Conservation (phyloP, 106 monocot genomes). For the Dendrobium chrysotoxum region DNA sequence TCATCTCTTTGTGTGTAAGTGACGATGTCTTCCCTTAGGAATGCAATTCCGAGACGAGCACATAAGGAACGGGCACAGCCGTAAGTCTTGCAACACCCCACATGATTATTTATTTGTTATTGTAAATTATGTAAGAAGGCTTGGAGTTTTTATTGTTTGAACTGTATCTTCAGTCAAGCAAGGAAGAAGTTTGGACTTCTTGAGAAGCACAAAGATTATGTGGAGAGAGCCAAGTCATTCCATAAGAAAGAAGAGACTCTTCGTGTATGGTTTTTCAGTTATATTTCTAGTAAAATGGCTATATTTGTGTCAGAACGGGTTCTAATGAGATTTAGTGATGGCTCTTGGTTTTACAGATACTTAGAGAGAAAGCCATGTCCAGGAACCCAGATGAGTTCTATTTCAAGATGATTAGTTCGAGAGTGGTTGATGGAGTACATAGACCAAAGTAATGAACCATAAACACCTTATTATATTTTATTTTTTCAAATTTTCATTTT, state of each 20-base stretch:
- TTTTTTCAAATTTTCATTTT: not conserved
- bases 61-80: constrained; percentile 96
- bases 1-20: not conserved
- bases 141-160: not conserved
- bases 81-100: constrained; percentile 30
- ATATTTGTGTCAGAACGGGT: not conserved
- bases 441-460: constrained; percentile 34
- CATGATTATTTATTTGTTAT: not conserved
- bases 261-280: constrained; percentile 18
- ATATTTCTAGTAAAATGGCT: not conserved
- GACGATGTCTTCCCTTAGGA: constrained; percentile 81
- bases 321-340: not conserved
- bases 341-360: constrained; percentile 38
- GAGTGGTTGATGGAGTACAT: constrained; percentile 64
- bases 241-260: constrained; percentile 78
- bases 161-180: constrained; percentile 30
- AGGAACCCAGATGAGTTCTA: constrained; percentile 96
- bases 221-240: constrained; percentile 62
- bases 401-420: constrained; percentile 88
- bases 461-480: not conserved
- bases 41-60: constrained; percentile 67
- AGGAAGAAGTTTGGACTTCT: constrained; percentile 92
- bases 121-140: not conserved
- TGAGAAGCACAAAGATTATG: constrained; percentile 97
- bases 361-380: constrained; percentile 75